Evolutionary conservation across 2,329 filamentous ascomycete genomes (phyloP).

Genomic region (Trichoderma sp.): DNA sequence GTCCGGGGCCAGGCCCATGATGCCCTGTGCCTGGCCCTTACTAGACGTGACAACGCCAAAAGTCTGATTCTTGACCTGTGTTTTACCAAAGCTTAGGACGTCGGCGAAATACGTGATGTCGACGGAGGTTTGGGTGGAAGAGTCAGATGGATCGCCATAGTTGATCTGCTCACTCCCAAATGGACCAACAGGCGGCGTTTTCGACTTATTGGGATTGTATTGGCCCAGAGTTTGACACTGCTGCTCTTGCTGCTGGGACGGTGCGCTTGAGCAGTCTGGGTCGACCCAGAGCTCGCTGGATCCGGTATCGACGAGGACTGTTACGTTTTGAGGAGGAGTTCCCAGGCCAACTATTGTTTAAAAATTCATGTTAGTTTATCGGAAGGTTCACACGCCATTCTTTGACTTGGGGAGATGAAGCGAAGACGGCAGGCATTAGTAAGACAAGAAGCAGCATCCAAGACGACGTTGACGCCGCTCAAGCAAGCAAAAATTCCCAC

Average conservation of each 20-base stretch:
- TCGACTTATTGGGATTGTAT: conserved; percentile 50
- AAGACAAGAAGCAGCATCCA: not conserved
- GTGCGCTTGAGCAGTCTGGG: conserved; percentile 50
- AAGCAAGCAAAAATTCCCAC: not conserved
- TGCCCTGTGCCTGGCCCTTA: conserved; percentile 54
- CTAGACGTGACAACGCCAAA: conserved; percentile 54
- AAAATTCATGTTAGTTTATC: not conserved
- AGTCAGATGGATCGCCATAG: conserved; percentile 47
- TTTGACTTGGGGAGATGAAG: not conserved
- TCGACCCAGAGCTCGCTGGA: conserved; percentile 62
- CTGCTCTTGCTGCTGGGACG: conserved; percentile 38
- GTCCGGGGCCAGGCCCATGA: conserved; percentile 55
- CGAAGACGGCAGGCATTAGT: too few relatives aligned
- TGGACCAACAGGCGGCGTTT: conserved; percentile 44
- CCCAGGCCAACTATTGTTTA: conserved; percentile 47
- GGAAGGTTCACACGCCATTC: too few relatives aligned
- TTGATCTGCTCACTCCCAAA: conserved; percentile 45
- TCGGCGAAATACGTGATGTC: conserved; percentile 53
- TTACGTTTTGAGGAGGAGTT: conserved; percentile 47
- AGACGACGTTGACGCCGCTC: not conserved
- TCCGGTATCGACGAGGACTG: conserved; percentile 56
- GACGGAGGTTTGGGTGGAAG: conserved; percentile 43
- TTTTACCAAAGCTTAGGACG: conserved; percentile 50
- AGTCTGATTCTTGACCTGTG: conserved; percentile 50
- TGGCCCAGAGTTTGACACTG: conserved; percentile 49